Evolutionary conservation across 108 stramenopile species (phyloP).

Genomic region (Conticribra weissflogii): DNA sequence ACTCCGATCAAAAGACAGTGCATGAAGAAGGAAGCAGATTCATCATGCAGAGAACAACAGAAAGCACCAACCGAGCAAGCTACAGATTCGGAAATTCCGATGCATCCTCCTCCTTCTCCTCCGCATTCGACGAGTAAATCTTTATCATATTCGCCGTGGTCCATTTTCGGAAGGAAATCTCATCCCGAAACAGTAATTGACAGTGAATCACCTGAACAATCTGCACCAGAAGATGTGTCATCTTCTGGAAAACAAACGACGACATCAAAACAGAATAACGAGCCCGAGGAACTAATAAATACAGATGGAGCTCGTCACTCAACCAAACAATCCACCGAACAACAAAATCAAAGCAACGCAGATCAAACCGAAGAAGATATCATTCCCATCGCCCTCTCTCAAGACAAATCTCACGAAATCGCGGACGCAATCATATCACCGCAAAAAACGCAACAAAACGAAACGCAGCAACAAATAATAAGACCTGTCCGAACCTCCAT

Average conservation of each 20-base stretch:
- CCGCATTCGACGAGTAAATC: neutral
- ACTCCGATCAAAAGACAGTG: too few relatives aligned
- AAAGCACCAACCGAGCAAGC: neutral
- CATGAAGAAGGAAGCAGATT: neutral
- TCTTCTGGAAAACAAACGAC: too few relatives aligned
- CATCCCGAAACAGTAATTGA: conserved; percentile 1
- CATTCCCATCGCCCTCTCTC: neutral
- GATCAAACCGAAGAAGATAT: conserved; percentile 6
- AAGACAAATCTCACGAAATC: neutral
- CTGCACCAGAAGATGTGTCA: conserved; percentile 8
- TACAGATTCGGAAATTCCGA: neutral
- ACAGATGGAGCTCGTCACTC: too few relatives aligned
- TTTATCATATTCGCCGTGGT: conserved; percentile 13
- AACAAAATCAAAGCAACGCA: too few relatives aligned
- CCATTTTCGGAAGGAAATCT: conserved; percentile 13
- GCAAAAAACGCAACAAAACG: neutral
- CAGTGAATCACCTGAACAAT: neutral
- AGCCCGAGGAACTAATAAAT: too few relatives aligned
- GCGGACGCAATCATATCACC: neutral
- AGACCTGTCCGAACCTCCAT: conserved; percentile 32
- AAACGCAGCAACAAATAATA: neutral
- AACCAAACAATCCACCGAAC: too few relatives aligned
- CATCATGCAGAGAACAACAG: neutral
- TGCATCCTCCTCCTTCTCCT: neutral
- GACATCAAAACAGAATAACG: too few relatives aligned